phyloP scores from a whole-genome alignment of 1,284 basidiomycete genomes.

The Marasmius sp. region DNA sequence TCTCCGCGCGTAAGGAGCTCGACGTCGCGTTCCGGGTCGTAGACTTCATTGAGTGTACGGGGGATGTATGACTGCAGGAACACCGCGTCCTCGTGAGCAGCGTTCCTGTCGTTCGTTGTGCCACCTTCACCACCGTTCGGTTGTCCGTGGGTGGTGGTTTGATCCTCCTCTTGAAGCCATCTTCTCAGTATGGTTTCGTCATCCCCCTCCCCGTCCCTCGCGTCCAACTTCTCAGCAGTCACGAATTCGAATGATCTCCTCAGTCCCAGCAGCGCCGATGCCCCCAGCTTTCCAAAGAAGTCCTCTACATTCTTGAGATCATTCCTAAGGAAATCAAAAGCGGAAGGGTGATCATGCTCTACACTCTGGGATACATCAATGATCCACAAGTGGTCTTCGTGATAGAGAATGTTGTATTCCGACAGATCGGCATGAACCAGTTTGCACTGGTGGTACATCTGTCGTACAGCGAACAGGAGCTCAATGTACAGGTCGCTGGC shows the following conservation, averaged over 20 bases:
- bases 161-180: slow-evolving; percentile 48
- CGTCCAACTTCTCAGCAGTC: slow-evolving; percentile 54
- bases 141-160: slow-evolving; percentile 6
- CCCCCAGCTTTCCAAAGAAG: slow-evolving; percentile 82
- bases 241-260: slow-evolving; percentile 88
- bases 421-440: slow-evolving; percentile 98
- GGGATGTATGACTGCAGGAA: slow-evolving; percentile 92
- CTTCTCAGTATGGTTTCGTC: slow-evolving; percentile 44
- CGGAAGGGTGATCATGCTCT: slow-evolving; percentile 95
- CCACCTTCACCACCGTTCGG: slow-evolving; percentile 1
- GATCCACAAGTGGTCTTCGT: slow-evolving; percentile 82
- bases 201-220: slow-evolving; percentile 26
- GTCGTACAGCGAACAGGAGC: slow-evolving; percentile 78
- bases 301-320: slow-evolving; percentile 95
- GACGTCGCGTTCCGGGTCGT: slow-evolving; percentile 89
- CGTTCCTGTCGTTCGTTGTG: slow-evolving; percentile 21
- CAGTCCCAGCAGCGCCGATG: slow-evolving; percentile 72
- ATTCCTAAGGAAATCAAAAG: slow-evolving; percentile 92
- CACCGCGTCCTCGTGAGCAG: slow-evolving; percentile 78
- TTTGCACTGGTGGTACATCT: slow-evolving; percentile 88
- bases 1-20: slow-evolving; percentile 71
- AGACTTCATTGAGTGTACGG: slow-evolving; percentile 88
- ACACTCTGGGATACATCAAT: slow-evolving; percentile 99
- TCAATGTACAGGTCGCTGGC: slow-evolving; percentile 76
- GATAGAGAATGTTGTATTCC: slow-evolving; percentile 96